Conservation (phyloP, 2,329 filamentous ascomycete genomes). For the Lithohypha guttulata region DNA sequence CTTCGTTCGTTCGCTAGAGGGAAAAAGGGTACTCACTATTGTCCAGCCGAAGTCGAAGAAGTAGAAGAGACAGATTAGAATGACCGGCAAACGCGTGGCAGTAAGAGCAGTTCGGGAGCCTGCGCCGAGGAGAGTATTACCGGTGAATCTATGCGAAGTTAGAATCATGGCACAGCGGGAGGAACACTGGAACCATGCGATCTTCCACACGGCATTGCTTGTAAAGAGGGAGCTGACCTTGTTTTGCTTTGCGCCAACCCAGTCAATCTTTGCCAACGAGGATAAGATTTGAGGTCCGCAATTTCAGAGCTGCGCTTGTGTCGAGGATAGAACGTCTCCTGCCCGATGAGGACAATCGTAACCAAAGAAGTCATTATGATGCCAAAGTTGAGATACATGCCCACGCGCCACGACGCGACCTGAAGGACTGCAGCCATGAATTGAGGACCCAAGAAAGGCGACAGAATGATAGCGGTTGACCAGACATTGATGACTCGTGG, state of each 20-base stretch:
- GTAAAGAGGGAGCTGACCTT: too few relatives aligned
- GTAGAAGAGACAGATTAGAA: constrained; percentile 25
- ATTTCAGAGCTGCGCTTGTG: constrained; percentile 18
- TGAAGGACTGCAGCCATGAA: constrained; percentile 42
- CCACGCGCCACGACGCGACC: constrained; percentile 27
- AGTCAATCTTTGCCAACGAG: constrained; percentile 22
- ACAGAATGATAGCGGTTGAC: constrained; percentile 30
- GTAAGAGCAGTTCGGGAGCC: constrained; percentile 31
- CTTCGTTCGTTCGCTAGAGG: too few relatives aligned
- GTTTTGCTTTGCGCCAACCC: constrained; percentile 24
- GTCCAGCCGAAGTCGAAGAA: constrained; percentile 23
- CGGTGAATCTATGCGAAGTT: too few relatives aligned
- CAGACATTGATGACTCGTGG: constrained; percentile 29
- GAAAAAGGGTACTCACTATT: too few relatives aligned
- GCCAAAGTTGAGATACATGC: constrained; percentile 24
- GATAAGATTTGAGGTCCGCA: constrained; percentile 15
- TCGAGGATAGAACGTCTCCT: constrained; percentile 25
- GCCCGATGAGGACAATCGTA: constrained; percentile 20
- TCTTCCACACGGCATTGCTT: too few relatives aligned
- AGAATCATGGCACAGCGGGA: too few relatives aligned
- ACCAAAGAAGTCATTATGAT: constrained; percentile 21
- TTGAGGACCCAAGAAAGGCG: constrained; percentile 31
- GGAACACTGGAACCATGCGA: too few relatives aligned
- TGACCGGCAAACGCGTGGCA: constrained; percentile 26
- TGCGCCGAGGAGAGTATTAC: constrained; percentile 34